Percentiles rank a stretch among this genome's conserved stretches.
Conservation (phyloP, 2,329 filamentous ascomycete species). For the Cytospora leucostoma region DNA sequence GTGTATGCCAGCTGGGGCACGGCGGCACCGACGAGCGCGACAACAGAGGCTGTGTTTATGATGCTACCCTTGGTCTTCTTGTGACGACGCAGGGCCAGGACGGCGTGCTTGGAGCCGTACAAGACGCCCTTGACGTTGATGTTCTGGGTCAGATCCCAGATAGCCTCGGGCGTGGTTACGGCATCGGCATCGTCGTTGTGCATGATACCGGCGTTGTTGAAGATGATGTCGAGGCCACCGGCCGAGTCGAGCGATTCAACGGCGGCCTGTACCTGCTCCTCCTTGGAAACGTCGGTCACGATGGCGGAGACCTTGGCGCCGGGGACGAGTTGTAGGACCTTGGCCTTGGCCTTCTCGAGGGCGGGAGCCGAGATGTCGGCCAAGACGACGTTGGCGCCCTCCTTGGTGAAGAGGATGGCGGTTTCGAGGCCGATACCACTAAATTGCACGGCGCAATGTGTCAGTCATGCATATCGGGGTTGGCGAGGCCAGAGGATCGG, state of each 20-base stretch:
- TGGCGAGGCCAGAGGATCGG: not conserved
- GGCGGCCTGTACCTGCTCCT: slow-evolving; percentile 73
- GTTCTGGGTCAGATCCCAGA: slow-evolving; percentile 91
- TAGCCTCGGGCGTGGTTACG: slow-evolving; percentile 79
- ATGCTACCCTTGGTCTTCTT: slow-evolving; percentile 78
- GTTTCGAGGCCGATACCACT: slow-evolving; percentile 95
- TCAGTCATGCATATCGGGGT: too few species aligned
- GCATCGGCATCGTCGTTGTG: slow-evolving; percentile 80
- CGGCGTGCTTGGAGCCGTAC: slow-evolving; percentile 91
- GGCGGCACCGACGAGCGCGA: slow-evolving; percentile 82
- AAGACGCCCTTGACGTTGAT: slow-evolving; percentile 99
- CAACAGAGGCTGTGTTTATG: slow-evolving; percentile 90
- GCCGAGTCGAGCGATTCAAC: slow-evolving; percentile 76
- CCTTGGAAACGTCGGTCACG: slow-evolving; percentile 77
- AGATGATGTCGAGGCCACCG: slow-evolving; percentile 89
- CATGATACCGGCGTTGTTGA: slow-evolving; percentile 99
- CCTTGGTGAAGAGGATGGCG: slow-evolving; percentile 82
- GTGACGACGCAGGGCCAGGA: slow-evolving; percentile 77
- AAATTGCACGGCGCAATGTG: not conserved
- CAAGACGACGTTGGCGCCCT: slow-evolving; percentile 84
- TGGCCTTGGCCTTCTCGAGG: slow-evolving; percentile 73
- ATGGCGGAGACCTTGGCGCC: slow-evolving; percentile 42
- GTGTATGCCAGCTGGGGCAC: slow-evolving; percentile 93
- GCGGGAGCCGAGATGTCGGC: slow-evolving; percentile 80
- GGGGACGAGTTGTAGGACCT: slow-evolving; percentile 73